phyloP scores from a whole-genome alignment of 176 grass and related monocot species.

The Typha latifolia region DNA sequence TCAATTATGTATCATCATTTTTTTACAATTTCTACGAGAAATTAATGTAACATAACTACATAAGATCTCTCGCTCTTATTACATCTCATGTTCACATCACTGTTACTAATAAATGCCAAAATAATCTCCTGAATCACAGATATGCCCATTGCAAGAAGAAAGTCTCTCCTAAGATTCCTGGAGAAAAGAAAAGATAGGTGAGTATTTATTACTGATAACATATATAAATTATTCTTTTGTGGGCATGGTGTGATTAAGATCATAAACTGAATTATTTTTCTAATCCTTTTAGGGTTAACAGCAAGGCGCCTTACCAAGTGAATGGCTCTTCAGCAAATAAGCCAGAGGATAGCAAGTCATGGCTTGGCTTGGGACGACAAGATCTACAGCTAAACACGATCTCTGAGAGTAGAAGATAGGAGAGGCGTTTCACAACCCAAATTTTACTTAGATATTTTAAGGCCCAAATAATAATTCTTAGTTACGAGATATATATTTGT shows the following conservation, averaged over 20 bases:
- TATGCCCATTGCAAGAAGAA: slow-evolving; percentile 19
- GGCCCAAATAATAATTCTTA: too few relatives aligned
- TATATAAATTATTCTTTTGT: neutral
- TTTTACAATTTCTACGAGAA: too few relatives aligned
- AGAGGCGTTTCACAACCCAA: too few relatives aligned
- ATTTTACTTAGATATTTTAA: too few relatives aligned
- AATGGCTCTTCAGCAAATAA: neutral
- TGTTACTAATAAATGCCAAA: neutral
- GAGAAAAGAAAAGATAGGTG: slow-evolving; percentile 27
- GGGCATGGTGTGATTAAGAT: neutral
- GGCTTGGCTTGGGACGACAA: neutral
- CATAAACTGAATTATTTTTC: neutral
- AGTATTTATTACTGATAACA: neutral
- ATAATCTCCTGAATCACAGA: slow-evolving; percentile 2
- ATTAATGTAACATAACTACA: too few relatives aligned
- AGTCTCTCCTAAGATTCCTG: slow-evolving; percentile 19
- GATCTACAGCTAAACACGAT: too few relatives aligned
- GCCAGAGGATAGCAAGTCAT: neutral
- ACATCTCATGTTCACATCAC: neutral
- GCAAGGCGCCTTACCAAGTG: slow-evolving; percentile 13
- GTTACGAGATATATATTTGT: too few relatives aligned
- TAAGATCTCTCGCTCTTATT: neutral
- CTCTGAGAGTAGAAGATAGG: too few relatives aligned
- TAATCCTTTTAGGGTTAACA: neutral
- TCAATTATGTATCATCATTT: neutral